These are phyloP conservation scores for Amanita pseudoporphyria DNA, from an alignment of 768 basidiomycete genomes.

Conservation along the genomic window DNA sequence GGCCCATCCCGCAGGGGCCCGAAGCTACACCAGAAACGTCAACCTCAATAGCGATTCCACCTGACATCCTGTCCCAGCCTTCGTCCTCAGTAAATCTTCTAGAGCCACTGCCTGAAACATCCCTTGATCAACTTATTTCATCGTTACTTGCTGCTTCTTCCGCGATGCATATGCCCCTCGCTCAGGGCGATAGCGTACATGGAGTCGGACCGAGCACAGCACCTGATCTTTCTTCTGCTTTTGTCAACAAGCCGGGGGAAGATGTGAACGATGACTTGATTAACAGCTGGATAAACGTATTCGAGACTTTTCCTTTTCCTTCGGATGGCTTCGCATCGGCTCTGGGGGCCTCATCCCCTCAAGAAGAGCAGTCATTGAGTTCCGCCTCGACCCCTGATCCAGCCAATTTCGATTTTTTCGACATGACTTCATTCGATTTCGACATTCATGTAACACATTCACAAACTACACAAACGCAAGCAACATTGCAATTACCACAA, in stretches of 20 bases:
- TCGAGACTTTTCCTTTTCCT: constrained; percentile 34
- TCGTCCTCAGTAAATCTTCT: neutral
- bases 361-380: neutral
- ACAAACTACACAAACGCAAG: neutral
- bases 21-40: neutral
- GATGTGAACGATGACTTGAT: constrained; percentile 5
- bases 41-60: neutral
- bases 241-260: neutral
- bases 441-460: constrained; percentile 2
- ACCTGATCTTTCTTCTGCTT: neutral
- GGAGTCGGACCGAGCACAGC: neutral
- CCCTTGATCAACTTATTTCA: constrained; percentile 30
- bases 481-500: neutral
- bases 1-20: neutral
- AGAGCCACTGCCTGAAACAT: constrained; percentile 14
- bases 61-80: constrained; percentile 2
- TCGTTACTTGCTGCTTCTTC: constrained; percentile 26
- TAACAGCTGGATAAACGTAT: constrained; percentile 42
- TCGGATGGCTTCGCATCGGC: constrained; percentile 18
- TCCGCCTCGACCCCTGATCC: neutral
- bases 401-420: neutral
- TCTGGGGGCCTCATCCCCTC: constrained; percentile 1
- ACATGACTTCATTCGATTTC: constrained; percentile 12
- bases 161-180: constrained; percentile 2
- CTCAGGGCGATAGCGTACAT: neutral